These are phyloP conservation scores for Pestalotiopsis fici DNA, from an alignment of 2,329 filamentous ascomycete species.

Conservation along the genomic window DNA sequence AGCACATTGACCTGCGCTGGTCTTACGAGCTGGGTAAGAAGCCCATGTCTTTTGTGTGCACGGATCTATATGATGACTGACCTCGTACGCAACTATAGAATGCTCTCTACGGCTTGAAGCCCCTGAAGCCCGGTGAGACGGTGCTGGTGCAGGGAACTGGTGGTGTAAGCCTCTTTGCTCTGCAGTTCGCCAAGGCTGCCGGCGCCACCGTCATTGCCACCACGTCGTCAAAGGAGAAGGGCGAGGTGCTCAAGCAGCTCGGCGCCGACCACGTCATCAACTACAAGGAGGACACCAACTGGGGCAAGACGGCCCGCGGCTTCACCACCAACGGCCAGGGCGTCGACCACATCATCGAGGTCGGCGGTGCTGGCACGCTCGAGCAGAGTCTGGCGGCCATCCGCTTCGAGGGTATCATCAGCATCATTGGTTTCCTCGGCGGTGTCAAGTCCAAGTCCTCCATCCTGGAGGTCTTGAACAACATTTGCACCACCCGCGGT, in stretches of 20 bases:
- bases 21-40: constrained; percentile 57
- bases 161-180: constrained; percentile 65
- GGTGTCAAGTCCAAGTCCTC: constrained; percentile 45
- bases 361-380: constrained; percentile 45
- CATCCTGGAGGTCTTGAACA: constrained; percentile 50
- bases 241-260: constrained; percentile 41
- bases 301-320: constrained; percentile 44
- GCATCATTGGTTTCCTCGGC: constrained; percentile 42
- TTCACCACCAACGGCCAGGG: constrained; percentile 42
- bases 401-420: constrained; percentile 47
- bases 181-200: constrained; percentile 56
- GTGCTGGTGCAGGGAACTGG: constrained; percentile 73
- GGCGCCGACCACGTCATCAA: constrained; percentile 53
- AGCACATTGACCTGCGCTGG: constrained; percentile 62
- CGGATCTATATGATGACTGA: neutral
- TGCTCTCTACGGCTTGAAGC: constrained; percentile 41
- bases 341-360: constrained; percentile 50
- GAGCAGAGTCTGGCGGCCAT: constrained; percentile 45
- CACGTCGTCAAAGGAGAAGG: constrained; percentile 47
- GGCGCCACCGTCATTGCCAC: constrained; percentile 51
- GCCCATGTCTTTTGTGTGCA: constrained; percentile 54
- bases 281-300: constrained; percentile 45
- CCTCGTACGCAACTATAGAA: neutral
- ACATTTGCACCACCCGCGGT: constrained; percentile 39
- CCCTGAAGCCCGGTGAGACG: constrained; percentile 53